These are phyloP conservation scores for Eucalyptus erythrocorys DNA, from an alignment of 345 rosid species.

Conservation along the genomic window DNA sequence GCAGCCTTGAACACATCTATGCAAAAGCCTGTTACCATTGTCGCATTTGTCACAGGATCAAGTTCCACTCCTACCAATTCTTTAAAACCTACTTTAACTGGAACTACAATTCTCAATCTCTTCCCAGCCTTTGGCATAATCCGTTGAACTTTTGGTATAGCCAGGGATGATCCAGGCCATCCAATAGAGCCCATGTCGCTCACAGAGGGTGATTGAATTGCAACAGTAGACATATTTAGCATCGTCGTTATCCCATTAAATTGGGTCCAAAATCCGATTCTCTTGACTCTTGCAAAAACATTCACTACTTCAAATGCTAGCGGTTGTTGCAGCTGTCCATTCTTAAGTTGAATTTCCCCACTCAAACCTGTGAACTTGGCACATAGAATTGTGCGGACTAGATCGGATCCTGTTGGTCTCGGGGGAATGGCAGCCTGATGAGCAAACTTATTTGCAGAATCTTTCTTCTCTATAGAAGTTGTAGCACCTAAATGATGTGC, in stretches of 20 bases:
- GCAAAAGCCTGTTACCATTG: neutral
- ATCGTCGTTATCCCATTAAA: neutral
- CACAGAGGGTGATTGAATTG: neutral
- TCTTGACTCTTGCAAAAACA: constrained; percentile 3
- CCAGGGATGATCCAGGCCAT: neutral
- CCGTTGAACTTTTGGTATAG: neutral
- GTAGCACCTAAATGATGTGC: no score
- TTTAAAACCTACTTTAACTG: neutral
- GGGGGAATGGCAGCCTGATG: constrained; percentile 10
- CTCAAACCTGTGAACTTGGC: constrained; percentile 13
- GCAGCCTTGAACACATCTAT: neutral
- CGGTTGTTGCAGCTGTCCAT: constrained; percentile 13
- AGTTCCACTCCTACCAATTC: neutral
- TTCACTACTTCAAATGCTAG: constrained; percentile 18
- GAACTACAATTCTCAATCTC: neutral
- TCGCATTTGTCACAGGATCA: neutral
- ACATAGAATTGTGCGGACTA: neutral
- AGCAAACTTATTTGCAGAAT: neutral
- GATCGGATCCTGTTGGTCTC: constrained; percentile 7
- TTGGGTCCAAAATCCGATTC: constrained; percentile 26
- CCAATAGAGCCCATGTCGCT: neutral
- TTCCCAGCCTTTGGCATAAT: neutral
- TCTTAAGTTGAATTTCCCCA: constrained; percentile 13
- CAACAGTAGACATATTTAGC: neutral
- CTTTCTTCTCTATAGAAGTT: neutral